phyloP scores from a whole-genome alignment of 1,284 basidiomycete genomes.

The Wallemia hederae region DNA sequence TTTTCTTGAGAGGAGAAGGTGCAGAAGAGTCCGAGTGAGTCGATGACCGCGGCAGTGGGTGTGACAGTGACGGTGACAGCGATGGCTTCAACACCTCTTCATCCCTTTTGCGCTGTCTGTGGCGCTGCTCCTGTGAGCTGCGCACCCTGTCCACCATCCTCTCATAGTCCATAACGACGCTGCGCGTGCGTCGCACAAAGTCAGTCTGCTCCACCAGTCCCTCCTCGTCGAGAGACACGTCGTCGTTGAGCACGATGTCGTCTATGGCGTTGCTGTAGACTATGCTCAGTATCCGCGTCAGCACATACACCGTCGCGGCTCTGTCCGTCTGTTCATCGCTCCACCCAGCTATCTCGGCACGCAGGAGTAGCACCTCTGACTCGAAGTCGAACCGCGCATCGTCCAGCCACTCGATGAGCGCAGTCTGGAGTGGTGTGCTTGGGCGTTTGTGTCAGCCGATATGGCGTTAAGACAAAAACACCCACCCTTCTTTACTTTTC shows the following conservation, averaged over 20 bases:
- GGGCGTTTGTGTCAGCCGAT: too few species aligned
- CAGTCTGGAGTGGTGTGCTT: too few species aligned
- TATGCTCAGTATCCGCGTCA: not conserved
- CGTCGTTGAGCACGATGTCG: too few species aligned
- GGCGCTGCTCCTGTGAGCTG: not conserved
- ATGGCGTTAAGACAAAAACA: not conserved
- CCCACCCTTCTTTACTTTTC: not conserved
- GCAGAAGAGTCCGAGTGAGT: too few species aligned
- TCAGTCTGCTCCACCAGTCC: not conserved
- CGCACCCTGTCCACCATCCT: not conserved
- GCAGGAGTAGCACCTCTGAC: not conserved
- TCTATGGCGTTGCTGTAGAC: not conserved
- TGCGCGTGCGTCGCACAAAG: not conserved
- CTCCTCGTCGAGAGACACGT: not conserved
- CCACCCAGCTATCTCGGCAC: not conserved
- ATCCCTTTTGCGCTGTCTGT: not conserved
- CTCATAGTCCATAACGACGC: not conserved
- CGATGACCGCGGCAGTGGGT: too few species aligned
- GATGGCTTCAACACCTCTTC: not conserved
- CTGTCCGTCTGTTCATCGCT: not conserved
- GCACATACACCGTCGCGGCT: not conserved
- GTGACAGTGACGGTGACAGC: not conserved
- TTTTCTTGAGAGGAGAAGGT: not conserved
- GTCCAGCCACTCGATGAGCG: not conserved
- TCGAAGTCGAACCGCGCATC: not conserved